phyloP scores from a whole-genome alignment of 371 early-diverging fungal genomes.

The Massospora cicadina region DNA sequence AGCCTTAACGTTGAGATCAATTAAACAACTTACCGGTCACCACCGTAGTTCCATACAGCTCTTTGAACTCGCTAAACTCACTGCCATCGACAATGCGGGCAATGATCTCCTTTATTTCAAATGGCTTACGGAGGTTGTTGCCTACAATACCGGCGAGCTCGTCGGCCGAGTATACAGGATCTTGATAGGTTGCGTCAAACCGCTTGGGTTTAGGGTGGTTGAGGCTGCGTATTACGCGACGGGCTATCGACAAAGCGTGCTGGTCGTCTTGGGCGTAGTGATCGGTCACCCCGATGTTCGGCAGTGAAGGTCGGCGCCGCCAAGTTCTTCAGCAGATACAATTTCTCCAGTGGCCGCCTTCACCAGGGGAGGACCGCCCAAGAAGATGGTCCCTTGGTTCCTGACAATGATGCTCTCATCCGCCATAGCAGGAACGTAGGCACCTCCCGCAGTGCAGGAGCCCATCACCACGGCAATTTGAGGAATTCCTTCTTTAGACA shows the following conservation, averaged over 20 bases:
- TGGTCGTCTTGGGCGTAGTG: slow-evolving; percentile 82
- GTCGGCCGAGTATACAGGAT: slow-evolving; percentile 63
- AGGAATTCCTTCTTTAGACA: slow-evolving; percentile 80
- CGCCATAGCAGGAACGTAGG: slow-evolving; percentile 97
- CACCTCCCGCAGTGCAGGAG: slow-evolving; percentile 96
- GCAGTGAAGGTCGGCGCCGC: slow-evolving; percentile 95
- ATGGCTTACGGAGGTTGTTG: slow-evolving; percentile 76
- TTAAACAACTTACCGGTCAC: slow-evolving; percentile 47
- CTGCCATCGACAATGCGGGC: slow-evolving; percentile 91
- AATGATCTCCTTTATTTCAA: slow-evolving; percentile 87
- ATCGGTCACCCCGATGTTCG: slow-evolving; percentile 90
- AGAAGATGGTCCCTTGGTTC: slow-evolving; percentile 93
- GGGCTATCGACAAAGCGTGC: slow-evolving; percentile 76
- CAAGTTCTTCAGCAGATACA: slow-evolving; percentile 86
- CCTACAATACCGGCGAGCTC: slow-evolving; percentile 94
- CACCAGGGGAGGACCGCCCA: slow-evolving; percentile 92
- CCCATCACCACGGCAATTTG: slow-evolving; percentile 96
- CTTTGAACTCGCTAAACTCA: slow-evolving; percentile 89
- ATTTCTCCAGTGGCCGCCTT: slow-evolving; percentile 95
- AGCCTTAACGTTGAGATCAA: slow-evolving; percentile 28
- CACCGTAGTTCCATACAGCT: slow-evolving; percentile 77
- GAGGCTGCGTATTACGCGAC: slow-evolving; percentile 68
- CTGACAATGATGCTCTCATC: slow-evolving; percentile 93
- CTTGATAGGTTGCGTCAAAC: slow-evolving; percentile 37
- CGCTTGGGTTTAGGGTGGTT: slow-evolving; percentile 45